Conservation (phyloP, 2,329 filamentous ascomycete species). For the Colletotrichum caudatum region DNA sequence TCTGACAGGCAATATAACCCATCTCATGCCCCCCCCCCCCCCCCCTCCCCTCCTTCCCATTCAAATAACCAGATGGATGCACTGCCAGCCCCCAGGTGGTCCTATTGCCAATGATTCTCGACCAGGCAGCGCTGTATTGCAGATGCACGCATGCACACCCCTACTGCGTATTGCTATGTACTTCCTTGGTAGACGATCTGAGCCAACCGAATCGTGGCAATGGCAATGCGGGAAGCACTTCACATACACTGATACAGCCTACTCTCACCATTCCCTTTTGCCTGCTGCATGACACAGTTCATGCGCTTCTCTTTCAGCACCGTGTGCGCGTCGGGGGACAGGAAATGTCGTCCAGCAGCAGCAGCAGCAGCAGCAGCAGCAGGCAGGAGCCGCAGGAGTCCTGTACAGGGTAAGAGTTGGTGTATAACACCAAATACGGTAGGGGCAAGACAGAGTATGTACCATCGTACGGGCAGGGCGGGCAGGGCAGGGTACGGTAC, state of each 20-base stretch:
- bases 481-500: background rate
- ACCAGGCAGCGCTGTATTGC: slow-evolving; percentile 2
- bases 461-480: too few relatives aligned
- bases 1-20: background rate
- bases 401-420: background rate
- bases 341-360: background rate
- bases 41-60: too few relatives aligned
- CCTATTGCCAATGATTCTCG: slow-evolving; percentile 29
- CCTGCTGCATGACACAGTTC: background rate
- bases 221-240: background rate
- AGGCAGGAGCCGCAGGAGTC: background rate
- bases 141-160: background rate
- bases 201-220: slow-evolving; percentile 1
- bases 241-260: background rate
- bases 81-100: background rate
- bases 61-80: background rate
- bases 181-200: background rate
- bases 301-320: background rate
- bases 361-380: background rate
- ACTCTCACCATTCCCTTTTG: background rate
- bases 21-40: background rate
- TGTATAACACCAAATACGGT: background rate
- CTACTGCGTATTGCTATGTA: too few relatives aligned
- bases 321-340: background rate
- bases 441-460: background rate